Evolutionary conservation across 768 basidiomycete species (phyloP), one percentile per base, ranked within the genome.

Genomic region (Roridomyces roridus): DNA sequence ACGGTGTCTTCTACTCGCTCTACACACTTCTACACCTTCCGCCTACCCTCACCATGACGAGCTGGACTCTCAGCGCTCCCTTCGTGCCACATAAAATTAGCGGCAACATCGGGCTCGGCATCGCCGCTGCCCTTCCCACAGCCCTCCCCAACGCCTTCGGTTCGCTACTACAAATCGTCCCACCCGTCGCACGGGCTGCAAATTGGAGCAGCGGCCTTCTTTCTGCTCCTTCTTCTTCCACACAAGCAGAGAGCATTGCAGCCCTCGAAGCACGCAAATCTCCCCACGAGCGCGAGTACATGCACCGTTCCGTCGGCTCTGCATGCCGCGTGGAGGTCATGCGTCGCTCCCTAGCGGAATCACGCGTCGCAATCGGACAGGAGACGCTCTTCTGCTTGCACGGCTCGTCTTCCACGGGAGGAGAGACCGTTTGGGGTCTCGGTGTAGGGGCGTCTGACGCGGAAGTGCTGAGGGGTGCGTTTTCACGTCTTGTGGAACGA

Each of bases 1-100:
- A 58, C 39, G 60, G 60, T 6, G 14, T 58, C 52, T 57, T 54
- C 44, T 62, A 62, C 56, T 51, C 60, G 29, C 52, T 62, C 18
- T 44, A 62, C 44, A 45, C 39, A 14, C 56, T 59, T 28, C 52
- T 59, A 17, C 37, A 59, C 47, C 58, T 59, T 15, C 46, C 58
- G 9, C 24, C 58, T 1, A 23, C 46, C 10, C 34, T 59, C 52
- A 49, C 51, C 17, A 37, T 28, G 3, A 53, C 52, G 35, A 45
- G 46, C 43, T 59, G 58, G 51, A 50, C 58, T 26, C n/a, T 59
- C 20, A 54, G 17, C 39, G 58, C 46, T 17, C 58, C 52, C 5
- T 59, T 48, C 58, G 41, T 59, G 8, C 52, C 58, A 14, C 21
- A 11, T 18, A 31, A 41, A 46, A 50, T 59, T 52, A 59, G 58